Evolutionary conservation across 306 rosid genomes (phyloP).

Genomic region (Begonia loranthoides): DNA sequence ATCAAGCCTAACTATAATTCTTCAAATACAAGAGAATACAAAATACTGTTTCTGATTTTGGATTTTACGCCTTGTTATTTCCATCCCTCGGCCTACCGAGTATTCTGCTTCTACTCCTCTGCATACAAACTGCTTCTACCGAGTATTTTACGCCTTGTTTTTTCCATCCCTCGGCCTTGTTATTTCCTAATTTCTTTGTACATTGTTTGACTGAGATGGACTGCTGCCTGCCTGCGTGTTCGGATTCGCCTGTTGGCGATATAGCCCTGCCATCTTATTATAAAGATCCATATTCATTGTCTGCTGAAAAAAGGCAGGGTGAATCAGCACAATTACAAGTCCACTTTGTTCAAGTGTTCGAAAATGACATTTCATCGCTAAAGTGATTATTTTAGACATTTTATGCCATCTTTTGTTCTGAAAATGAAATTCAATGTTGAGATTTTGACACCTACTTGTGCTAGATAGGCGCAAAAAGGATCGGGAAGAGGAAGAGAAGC

Average conservation of each 20-base stretch:
- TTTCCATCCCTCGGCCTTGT: neutral
- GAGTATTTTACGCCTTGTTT: neutral
- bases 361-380: too few relatives aligned
- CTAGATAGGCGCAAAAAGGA: slow-evolving; percentile 15
- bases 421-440: neutral
- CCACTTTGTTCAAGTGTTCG: neutral
- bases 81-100: neutral
- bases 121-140: too few relatives aligned
- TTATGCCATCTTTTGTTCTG: neutral
- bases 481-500: slow-evolving; percentile 15
- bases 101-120: too few relatives aligned
- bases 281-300: slow-evolving; percentile 30
- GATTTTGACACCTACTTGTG: slow-evolving; percentile 22
- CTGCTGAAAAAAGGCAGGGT: slow-evolving; percentile 19
- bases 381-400: too few relatives aligned
- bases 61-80: neutral
- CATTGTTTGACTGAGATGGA: slow-evolving; percentile 13
- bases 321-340: too few relatives aligned
- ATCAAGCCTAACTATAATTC: too few relatives aligned
- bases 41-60: neutral
- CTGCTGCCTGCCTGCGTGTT: slow-evolving; percentile 11
- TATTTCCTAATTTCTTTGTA: slow-evolving; percentile 7
- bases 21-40: too few relatives aligned
- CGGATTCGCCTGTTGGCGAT: slow-evolving; percentile 24
- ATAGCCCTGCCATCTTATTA: slow-evolving; percentile 30